Conservation (phyloP, 208 protist species). For the Leishmania lainsoni region DNA sequence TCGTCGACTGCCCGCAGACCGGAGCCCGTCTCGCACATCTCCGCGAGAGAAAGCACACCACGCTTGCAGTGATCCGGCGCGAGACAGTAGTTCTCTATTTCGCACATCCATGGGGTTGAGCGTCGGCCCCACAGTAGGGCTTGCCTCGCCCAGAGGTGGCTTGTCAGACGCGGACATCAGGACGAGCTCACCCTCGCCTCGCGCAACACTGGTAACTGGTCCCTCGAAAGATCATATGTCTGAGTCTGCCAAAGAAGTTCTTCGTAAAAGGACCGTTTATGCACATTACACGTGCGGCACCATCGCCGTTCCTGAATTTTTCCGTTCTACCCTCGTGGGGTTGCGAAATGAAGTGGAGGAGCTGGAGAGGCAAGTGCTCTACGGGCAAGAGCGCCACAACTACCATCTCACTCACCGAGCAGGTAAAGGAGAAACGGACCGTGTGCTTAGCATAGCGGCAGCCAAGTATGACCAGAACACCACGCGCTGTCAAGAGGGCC, state of each 20-base stretch:
- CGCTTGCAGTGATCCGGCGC: not conserved
- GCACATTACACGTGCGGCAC: conserved; percentile 36
- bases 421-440: not conserved
- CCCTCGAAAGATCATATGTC: not conserved
- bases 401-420: conserved; percentile 32
- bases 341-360: conserved; percentile 57
- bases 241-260: not conserved
- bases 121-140: not conserved
- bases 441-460: not conserved
- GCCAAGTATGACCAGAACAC: not conserved
- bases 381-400: conserved; percentile 46
- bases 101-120: not conserved
- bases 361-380: conserved; percentile 45
- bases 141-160: not conserved
- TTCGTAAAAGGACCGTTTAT: conserved; percentile 14
- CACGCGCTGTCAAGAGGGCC: conserved; percentile 1
- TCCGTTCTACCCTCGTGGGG: conserved; percentile 28
- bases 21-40: not conserved
- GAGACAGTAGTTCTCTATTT: not conserved
- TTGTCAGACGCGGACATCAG: not conserved
- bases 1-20: not conserved
- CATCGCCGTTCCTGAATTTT: conserved; percentile 29
- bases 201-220: not conserved
- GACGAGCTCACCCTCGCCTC: not conserved
- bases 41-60: not conserved